Conservation (phyloP, 352 stramenopile species). For the Detonula confervacea region DNA sequence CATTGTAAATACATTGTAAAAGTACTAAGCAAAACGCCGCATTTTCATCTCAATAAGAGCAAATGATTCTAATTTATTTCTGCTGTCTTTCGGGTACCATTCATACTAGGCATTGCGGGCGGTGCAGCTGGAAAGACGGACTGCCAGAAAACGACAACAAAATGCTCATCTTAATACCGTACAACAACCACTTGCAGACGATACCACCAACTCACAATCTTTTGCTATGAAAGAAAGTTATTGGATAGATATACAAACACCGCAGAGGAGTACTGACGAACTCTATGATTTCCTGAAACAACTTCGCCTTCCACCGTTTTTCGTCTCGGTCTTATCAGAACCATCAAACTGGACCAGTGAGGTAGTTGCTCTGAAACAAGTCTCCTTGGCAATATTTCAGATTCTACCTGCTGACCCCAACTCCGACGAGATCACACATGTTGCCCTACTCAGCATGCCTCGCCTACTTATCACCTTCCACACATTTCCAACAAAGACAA, state of each 20-base stretch:
- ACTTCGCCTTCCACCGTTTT: slow-evolving; percentile 53
- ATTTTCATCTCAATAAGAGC: no score
- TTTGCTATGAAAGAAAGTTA: slow-evolving; percentile 44
- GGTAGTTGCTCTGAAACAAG: slow-evolving; percentile 50
- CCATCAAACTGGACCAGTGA: slow-evolving; percentile 52
- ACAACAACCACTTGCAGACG: not conserved
- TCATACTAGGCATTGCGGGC: slow-evolving; percentile 29
- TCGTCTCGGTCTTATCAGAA: slow-evolving; percentile 50
- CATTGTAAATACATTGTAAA: not conserved
- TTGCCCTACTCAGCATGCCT: slow-evolving; percentile 52
- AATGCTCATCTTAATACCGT: no score
- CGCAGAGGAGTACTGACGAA: slow-evolving; percentile 36
- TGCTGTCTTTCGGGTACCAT: not conserved
- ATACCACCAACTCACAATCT: not conserved
- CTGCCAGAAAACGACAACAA: slow-evolving; percentile 18
- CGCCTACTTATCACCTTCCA: slow-evolving; percentile 60
- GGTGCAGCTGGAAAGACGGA: slow-evolving; percentile 34
- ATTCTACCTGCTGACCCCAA: slow-evolving; percentile 44
- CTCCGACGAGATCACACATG: slow-evolving; percentile 46
- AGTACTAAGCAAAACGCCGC: not conserved
- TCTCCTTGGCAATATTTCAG: slow-evolving; percentile 53
- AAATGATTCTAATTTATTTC: no score
- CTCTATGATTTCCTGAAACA: slow-evolving; percentile 52
- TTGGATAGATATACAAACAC: slow-evolving; percentile 67
- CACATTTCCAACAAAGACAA: slow-evolving; percentile 34